Evolutionary conservation across 768 basidiomycete genomes (phyloP), one percentile per base, ranked within the genome.

Genomic region (Mycena epipterygia): DNA sequence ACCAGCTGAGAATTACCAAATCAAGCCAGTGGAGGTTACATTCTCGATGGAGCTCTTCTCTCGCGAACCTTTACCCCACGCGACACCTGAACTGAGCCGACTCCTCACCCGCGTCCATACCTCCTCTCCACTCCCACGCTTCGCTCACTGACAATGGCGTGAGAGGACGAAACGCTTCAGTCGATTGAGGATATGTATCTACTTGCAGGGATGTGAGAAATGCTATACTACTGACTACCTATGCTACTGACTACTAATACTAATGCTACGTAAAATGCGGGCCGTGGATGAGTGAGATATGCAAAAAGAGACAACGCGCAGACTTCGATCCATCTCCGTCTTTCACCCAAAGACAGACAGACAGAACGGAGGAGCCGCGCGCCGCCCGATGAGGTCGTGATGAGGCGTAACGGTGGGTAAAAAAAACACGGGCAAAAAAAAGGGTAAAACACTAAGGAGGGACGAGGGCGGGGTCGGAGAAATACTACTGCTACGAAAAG

Each of bases 191-290:
- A 73, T 46, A 53, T 70, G 68, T 84, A 84, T 86, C 85, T 87
- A 86, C 86, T 88, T 86, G 86, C 84, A 85, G 62, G 67, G 84
- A 84, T 81, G 78, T 73, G 73, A 60, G 76, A 77, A 77, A 80
- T 83, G 84, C 81, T 74, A 77, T 79, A 84, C 84, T 83, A 86
- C 82, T 78, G 67, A 58, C 72, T 73, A 68, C 59, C 67, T 73
- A 73, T 70, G 61, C 72, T 73, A 73, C 72, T 73, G 72, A 75
- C 72, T 75, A 84, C 85, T 89, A 71, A 65, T 70, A 84, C 85
- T 89, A 71, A 62, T 70, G 59, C 64, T 88, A 87, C 84, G 82
- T 86, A 77, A 76, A 76, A 80, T 81, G 80, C 80, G 64, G n/a
- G 71, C 39, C 32, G 57, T 60, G 64, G 66, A 59, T 70, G 81